These are phyloP conservation scores for Penicillium maclennaniae DNA, from an alignment of 495 filamentous ascomycete species.

Conservation along the genomic window DNA sequence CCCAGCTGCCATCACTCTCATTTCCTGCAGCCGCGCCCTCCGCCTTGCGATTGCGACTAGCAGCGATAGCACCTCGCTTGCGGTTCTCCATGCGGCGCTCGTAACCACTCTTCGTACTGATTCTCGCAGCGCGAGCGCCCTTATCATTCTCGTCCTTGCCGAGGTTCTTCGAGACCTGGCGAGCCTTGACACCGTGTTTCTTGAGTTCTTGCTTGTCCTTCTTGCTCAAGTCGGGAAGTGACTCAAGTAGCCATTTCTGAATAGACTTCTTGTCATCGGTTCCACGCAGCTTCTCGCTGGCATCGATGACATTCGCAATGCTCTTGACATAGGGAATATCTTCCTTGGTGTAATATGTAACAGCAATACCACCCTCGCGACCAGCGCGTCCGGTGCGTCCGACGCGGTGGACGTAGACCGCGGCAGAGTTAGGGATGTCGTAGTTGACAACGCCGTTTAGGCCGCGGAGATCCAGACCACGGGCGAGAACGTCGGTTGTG, in stretches of 20 bases:
- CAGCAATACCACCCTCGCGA: conserved; percentile 80
- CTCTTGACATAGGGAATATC: conserved; percentile 87
- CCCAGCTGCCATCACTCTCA: conserved; percentile 51
- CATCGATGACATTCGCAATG: conserved; percentile 86
- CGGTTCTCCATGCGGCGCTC: conserved; percentile 76
- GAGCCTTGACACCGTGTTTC: conserved; percentile 73
- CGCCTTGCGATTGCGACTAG: conserved; percentile 60
- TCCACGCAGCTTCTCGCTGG: conserved; percentile 63
- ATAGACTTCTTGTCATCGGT: conserved; percentile 49
- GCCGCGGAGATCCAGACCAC: conserved; percentile 87
- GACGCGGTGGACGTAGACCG: conserved; percentile 88
- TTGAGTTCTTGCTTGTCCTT: conserved; percentile 78
- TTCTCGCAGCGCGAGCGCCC: conserved; percentile 46
- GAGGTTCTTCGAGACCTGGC: conserved; percentile 42
- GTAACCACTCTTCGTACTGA: conserved; percentile 90
- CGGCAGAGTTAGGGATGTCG: conserved; percentile 84
- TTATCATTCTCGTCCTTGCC: conserved; percentile 41
- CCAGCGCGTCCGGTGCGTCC: conserved; percentile 89
- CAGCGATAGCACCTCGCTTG: conserved; percentile 66
- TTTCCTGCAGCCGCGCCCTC: conserved; percentile 31
- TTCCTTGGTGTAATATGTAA: conserved; percentile 93
- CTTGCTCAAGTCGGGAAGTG: conserved; percentile 77
- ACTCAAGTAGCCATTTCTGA: conserved; percentile 85
- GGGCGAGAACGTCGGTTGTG: conserved; percentile 86
- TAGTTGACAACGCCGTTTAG: conserved; percentile 96